Conservation (phyloP, 1,139 yeast genomes). For the Saccharomyces hybrid region DNA sequence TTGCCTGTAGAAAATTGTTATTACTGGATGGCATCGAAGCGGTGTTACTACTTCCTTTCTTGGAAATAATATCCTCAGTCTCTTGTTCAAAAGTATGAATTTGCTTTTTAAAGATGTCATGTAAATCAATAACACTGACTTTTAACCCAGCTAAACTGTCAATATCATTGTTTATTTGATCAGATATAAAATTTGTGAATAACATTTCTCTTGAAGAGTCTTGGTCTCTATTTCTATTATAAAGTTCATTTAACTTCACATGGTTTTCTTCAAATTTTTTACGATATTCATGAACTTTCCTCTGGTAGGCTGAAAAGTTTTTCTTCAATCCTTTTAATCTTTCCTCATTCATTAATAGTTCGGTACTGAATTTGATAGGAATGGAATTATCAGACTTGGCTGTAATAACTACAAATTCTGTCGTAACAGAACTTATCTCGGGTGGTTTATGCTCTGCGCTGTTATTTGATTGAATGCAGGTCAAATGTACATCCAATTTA, state of each 20-base stretch:
- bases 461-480: conserved; percentile 26
- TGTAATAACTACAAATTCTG: conserved; percentile 25
- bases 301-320: conserved; percentile 11
- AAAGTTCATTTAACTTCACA: conserved; percentile 14
- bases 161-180: conserved; percentile 19
- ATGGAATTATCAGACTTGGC: conserved; percentile 30
- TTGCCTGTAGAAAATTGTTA: background rate
- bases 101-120: conserved; percentile 26
- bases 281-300: conserved; percentile 10
- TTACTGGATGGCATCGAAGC: conserved; percentile 6
- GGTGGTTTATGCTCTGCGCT: conserved; percentile 25
- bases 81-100: conserved; percentile 11
- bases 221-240: conserved; percentile 13
- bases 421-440: conserved; percentile 17
- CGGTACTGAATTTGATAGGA: conserved; percentile 30
- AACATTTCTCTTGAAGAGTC: conserved; percentile 13
- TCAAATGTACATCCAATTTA: conserved; percentile 24
- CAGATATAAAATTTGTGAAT: conserved; percentile 23
- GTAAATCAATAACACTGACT: conserved; percentile 13
- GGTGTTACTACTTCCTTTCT: conserved; percentile 2
- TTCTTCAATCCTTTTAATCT: conserved; percentile 12
- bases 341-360: conserved; percentile 18
- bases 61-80: conserved; percentile 6
- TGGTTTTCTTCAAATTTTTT: conserved; percentile 15
- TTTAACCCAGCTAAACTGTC: conserved; percentile 23